phyloP scores from a whole-genome alignment of 2,329 filamentous ascomycete species.

The Fusarium subtropicale region DNA sequence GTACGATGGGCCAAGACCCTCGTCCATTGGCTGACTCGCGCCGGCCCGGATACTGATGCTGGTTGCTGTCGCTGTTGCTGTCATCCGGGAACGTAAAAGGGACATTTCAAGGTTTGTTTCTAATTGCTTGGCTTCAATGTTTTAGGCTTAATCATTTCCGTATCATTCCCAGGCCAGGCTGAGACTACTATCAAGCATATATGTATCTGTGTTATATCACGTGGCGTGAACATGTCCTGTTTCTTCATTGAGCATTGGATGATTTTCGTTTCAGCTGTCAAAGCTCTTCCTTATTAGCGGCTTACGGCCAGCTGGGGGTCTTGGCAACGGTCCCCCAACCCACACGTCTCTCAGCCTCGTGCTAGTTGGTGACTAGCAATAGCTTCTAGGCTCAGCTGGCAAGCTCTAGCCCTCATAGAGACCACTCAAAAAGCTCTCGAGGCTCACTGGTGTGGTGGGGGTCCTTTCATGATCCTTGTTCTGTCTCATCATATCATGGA shows the following conservation, averaged over 20 bases:
- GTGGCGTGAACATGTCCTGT: slow-evolving; percentile 9
- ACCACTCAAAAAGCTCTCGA: slow-evolving; percentile 31
- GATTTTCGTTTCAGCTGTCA: slow-evolving; percentile 27
- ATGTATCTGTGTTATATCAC: slow-evolving; percentile 1
- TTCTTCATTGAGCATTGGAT: slow-evolving; percentile 1
- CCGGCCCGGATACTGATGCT: slow-evolving; percentile 13
- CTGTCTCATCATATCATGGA: slow-evolving; percentile 20
- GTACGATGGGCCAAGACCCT: slow-evolving; percentile 47
- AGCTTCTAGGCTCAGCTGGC: slow-evolving; percentile 37
- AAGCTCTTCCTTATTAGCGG: slow-evolving; percentile 10
- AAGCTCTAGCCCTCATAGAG: slow-evolving; percentile 30
- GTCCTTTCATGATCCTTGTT: slow-evolving; percentile 13
- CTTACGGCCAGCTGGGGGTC: slow-evolving; percentile 21
- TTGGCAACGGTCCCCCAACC: slow-evolving; percentile 38
- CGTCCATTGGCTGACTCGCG: slow-evolving; percentile 40
- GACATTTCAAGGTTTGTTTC: slow-evolving; percentile 20
- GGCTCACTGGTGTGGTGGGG: slow-evolving; percentile 26
- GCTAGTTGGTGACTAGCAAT: slow-evolving; percentile 33
- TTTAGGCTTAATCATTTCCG: slow-evolving; percentile 2
- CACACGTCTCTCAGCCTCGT: slow-evolving; percentile 34
- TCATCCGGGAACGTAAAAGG: slow-evolving; percentile 23
- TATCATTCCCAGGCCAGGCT: not conserved
- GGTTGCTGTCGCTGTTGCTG: slow-evolving; percentile 14
- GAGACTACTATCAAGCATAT: not conserved
- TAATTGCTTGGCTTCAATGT: slow-evolving; percentile 14